Evolutionary conservation across 768 basidiomycete species (phyloP).

Genomic region (Daedaleopsis nitida): DNA sequence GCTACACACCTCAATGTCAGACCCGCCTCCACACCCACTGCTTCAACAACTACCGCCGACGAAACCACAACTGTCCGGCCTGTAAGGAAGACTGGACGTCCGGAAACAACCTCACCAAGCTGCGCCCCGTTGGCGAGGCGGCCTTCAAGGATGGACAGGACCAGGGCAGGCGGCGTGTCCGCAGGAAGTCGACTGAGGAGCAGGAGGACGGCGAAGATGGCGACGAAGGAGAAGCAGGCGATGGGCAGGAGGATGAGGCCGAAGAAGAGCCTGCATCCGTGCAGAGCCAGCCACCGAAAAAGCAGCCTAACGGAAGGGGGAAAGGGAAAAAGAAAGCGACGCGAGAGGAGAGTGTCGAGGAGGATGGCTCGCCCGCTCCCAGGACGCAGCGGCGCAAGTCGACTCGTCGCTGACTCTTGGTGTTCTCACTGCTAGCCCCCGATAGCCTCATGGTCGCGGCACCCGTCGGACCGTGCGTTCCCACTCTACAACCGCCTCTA

Average conservation of each 20-base stretch:
- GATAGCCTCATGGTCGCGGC: neutral
- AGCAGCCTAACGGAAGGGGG: conserved; percentile 23
- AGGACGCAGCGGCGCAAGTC: conserved; percentile 24
- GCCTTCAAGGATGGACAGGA: conserved; percentile 63
- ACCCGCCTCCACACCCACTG: conserved; percentile 67
- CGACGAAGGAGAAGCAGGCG: conserved; percentile 44
- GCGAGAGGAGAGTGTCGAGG: conserved; percentile 42
- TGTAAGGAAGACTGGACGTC: conserved; percentile 64
- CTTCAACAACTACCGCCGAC: conserved; percentile 51
- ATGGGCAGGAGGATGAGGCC: conserved; percentile 46
- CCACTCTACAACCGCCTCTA: conserved; percentile 13
- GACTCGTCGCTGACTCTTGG: conserved; percentile 17
- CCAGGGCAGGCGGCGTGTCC: conserved; percentile 34
- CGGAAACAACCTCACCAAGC: conserved; percentile 44
- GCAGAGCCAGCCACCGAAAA: conserved; percentile 27
- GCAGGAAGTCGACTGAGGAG: conserved; percentile 24
- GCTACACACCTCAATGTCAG: conserved; percentile 62
- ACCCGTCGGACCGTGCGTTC: neutral
- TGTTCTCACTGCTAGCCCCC: neutral
- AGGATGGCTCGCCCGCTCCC: conserved; percentile 30
- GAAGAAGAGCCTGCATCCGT: conserved; percentile 34
- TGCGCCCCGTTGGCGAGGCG: conserved; percentile 66
- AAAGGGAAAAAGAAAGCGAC: conserved; percentile 27
- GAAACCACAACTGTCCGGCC: conserved; percentile 51
- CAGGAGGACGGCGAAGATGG: conserved; percentile 46